Base-by-base conservation (phyloP, 805 yeast species). In the Saccharomycopsis sp. region DNA sequence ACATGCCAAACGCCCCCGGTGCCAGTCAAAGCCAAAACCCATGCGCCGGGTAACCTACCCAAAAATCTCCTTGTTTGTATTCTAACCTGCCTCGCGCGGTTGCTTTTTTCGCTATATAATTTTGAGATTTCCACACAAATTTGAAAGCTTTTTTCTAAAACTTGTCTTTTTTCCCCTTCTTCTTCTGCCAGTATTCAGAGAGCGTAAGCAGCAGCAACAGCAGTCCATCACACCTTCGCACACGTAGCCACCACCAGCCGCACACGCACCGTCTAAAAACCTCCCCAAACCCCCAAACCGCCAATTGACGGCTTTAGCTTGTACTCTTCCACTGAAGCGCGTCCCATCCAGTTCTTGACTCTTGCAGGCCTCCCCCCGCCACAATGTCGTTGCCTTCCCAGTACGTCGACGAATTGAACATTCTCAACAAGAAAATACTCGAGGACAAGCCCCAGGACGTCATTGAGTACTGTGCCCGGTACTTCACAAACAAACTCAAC, bases 381-480 rank as follows among this genome's bases (percentile, higher is more conserved):
- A 47, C 58, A 41, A 71, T 72, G 75, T 67, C 74, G 2, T 64
- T 73, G 18, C 75, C 77, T 21, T 62, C 63, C 51, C 73, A 73
- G 14, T 73, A 73, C 60, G 63, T 71, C 53, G 79, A 79, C 57
- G 91, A 85, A 70, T 75, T 87, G 68, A 79, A 79, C 64, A 81
- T 77, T 61, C 82, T 86, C 67, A 85, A 83, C 68, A 79, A 76
- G 66, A 87, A 83, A 66, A 68, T 81, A 55, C 73, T 73, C 52
- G 68, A 69, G 50, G 74, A 77, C 53, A 80, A 84, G 64, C 95
- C 96, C 1, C 67, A 74, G 14, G 92, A 87, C 66, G 73, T 87
- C 12, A 68, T 88, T 58, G 91, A 87, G 66, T 88, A 87, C 71
- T 85, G 91, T 65, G 85, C 88, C 57, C 80, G 83, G 70, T 85